Evolutionary conservation across 2,329 filamentous ascomycete genomes (phyloP).

Genomic region (Canariomyces notabilis): DNA sequence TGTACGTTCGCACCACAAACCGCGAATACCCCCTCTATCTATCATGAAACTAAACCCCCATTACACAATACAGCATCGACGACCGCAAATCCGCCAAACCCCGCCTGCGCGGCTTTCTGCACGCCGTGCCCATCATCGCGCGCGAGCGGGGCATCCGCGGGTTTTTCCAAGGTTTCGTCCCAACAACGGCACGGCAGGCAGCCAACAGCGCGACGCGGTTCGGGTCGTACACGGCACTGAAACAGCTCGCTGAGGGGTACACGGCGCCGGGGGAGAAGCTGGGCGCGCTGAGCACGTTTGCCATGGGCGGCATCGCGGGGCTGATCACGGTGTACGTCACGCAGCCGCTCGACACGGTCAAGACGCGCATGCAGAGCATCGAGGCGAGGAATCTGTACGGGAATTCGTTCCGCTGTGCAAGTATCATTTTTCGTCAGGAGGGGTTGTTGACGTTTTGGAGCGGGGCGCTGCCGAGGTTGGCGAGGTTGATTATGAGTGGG

Average conservation of each 20-base stretch:
- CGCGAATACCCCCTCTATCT: not conserved
- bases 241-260: constrained; percentile 87
- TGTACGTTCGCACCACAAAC: constrained; percentile 43
- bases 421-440: constrained; percentile 81
- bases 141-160: constrained; percentile 82
- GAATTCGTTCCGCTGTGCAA: constrained; percentile 80
- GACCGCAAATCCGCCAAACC: constrained; percentile 84
- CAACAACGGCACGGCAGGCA: constrained; percentile 89
- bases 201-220: constrained; percentile 93
- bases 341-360: constrained; percentile 81
- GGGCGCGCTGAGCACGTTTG: constrained; percentile 81
- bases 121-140: constrained; percentile 81
- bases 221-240: constrained; percentile 82
- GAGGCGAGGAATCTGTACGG: constrained; percentile 77
- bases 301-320: constrained; percentile 81
- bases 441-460: constrained; percentile 90
- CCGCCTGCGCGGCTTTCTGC: constrained; percentile 84
- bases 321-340: constrained; percentile 82
- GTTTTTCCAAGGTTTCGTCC: constrained; percentile 96
- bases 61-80: constrained; percentile 65
- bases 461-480: constrained; percentile 80
- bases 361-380: constrained; percentile 96
- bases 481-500: constrained; percentile 79
- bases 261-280: constrained; percentile 93
- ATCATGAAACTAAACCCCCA: not conserved